phyloP scores from a whole-genome alignment of 345 rosid species.

The Salix suchowensis region DNA sequence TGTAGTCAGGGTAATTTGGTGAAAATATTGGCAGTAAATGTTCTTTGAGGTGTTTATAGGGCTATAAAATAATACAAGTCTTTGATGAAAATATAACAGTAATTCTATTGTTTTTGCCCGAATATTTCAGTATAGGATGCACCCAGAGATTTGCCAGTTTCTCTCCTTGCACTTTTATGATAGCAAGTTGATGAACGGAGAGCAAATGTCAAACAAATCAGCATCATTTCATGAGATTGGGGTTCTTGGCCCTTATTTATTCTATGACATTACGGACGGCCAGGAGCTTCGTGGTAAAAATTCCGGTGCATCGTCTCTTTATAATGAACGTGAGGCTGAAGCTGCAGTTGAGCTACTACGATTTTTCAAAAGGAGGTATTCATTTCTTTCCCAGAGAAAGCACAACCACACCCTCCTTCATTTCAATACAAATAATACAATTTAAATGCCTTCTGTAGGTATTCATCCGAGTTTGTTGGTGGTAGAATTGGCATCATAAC shows the following conservation, averaged over 20 bases:
- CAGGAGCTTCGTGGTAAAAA: slow-evolving; percentile 66
- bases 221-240: slow-evolving; percentile 64
- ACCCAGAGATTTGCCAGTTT: slow-evolving; percentile 87
- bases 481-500: slow-evolving; percentile 86
- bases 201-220: slow-evolving; percentile 53
- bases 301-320: slow-evolving; percentile 69
- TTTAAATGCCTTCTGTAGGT: slow-evolving; percentile 34
- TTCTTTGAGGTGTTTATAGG: too few species aligned
- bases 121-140: slow-evolving; percentile 92
- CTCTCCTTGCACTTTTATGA: slow-evolving; percentile 92
- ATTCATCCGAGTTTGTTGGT: slow-evolving; percentile 70
- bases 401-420: background rate
- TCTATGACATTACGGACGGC: slow-evolving; percentile 80
- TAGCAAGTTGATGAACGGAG: slow-evolving; percentile 76
- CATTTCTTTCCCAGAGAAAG: background rate
- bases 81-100: too few species aligned
- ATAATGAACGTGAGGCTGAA: slow-evolving; percentile 82
- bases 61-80: too few species aligned
- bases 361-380: slow-evolving; percentile 66
- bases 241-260: slow-evolving; percentile 76
- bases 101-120: slow-evolving; percentile 14
- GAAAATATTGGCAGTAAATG: too few species aligned
- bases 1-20: too few species aligned
- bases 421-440: background rate
- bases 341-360: slow-evolving; percentile 77